phyloP scores from a whole-genome alignment of 2,329 filamentous ascomycete genomes.

The Alternaria solani region DNA sequence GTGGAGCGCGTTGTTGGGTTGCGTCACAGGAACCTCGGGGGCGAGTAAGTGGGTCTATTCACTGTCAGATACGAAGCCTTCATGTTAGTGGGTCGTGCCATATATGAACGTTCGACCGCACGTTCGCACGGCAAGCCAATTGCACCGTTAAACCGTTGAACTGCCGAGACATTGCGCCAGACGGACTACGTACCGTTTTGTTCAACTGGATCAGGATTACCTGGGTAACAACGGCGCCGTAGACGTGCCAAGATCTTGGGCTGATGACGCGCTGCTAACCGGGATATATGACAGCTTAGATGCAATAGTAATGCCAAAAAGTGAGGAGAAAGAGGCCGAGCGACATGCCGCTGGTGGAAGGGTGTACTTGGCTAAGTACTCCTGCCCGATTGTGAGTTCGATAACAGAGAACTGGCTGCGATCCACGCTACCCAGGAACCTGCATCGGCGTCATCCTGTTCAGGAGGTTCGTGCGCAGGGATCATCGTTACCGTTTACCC shows the following conservation, averaged over 20 bases:
- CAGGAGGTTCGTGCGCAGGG: constrained; percentile 1
- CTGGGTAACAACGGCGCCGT: background rate
- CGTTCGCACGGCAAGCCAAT: constrained; percentile 7
- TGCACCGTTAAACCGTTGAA: constrained; percentile 11
- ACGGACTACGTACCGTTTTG: constrained; percentile 25
- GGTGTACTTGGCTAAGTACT: constrained; percentile 6
- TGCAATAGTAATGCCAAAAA: background rate
- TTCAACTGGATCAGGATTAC: constrained; percentile 7
- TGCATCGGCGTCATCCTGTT: background rate
- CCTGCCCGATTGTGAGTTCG: background rate
- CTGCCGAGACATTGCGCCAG: background rate
- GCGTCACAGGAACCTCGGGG: constrained; percentile 10
- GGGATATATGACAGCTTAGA: constrained; percentile 4
- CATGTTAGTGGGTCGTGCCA: constrained; percentile 6
- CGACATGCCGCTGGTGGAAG: constrained; percentile 7
- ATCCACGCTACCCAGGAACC: constrained; percentile 4
- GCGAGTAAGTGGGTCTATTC: constrained; percentile 17
- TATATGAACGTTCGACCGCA: background rate
- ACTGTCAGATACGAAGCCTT: constrained; percentile 22
- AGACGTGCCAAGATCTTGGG: constrained; percentile 1
- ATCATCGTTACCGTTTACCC: background rate
- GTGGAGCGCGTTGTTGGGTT: constrained; percentile 13
- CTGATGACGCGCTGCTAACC: constrained; percentile 9
- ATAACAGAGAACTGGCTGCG: background rate
- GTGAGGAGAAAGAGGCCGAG: constrained; percentile 8